Conservation (phyloP, 805 yeast genomes). For the Hagleromyces aurorensis region DNA sequence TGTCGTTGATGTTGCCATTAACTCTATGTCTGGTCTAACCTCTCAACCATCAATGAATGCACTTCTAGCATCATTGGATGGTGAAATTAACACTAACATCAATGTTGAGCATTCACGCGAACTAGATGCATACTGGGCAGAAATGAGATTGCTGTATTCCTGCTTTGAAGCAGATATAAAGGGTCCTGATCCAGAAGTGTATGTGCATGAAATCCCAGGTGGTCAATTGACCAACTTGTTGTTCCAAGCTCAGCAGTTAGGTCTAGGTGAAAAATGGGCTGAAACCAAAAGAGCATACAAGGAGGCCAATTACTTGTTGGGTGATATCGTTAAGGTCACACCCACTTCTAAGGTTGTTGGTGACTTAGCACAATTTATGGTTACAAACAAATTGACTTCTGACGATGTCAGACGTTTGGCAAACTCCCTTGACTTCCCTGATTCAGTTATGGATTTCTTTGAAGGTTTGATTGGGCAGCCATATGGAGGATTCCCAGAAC, state of each 20-base stretch:
- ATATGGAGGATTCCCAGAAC: slow-evolving; percentile 99
- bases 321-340: slow-evolving; percentile 96
- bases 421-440: slow-evolving; percentile 92
- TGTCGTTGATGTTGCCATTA: slow-evolving; percentile 94
- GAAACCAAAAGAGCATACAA: slow-evolving; percentile 93
- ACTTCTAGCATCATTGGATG: slow-evolving; percentile 84
- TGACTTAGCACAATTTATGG: slow-evolving; percentile 99
- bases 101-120: slow-evolving; percentile 62
- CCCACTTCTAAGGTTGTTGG: slow-evolving; percentile 99
- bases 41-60: slow-evolving; percentile 97
- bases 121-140: slow-evolving; percentile 95
- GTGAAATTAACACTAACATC: slow-evolving; percentile 70
- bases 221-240: slow-evolving; percentile 96
- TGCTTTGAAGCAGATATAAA: slow-evolving; percentile 97
- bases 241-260: slow-evolving; percentile 99
- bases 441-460: slow-evolving; percentile 94
- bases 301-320: slow-evolving; percentile 82
- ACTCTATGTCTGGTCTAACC: slow-evolving; percentile 97
- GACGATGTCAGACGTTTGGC: slow-evolving; percentile 88
- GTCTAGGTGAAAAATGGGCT: slow-evolving; percentile 93
- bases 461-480: slow-evolving; percentile 99
- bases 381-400: slow-evolving; percentile 77
- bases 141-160: slow-evolving; percentile 92
- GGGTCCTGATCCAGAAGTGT: slow-evolving; percentile 99
- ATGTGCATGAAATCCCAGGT: slow-evolving; percentile 98